Base-by-base conservation (phyloP, 2,329 filamentous ascomycete species). In the Xylariaceae sp. region DNA sequence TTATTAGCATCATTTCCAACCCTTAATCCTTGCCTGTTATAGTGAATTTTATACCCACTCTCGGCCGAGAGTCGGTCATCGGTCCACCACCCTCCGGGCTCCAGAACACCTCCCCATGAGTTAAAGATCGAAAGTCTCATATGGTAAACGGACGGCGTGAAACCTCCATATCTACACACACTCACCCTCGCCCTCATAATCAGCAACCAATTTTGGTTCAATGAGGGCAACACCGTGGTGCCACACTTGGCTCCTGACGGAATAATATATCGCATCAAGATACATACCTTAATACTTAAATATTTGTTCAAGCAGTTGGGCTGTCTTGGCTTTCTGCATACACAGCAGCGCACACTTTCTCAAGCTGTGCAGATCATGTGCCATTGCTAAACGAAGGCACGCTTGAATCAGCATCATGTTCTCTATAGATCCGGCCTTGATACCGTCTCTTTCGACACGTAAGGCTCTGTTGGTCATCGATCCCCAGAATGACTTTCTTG, bases 401-500 rank as follows among this genome's bases (percentile, higher is more conserved):
- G 36, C 37, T 29, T n/a, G n/a, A n/a, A n/a, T n/a, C n/a, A 49
- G 43, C 52, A 54, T 44, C 49, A 79, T 80, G 69, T 79, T 83
- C 59, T 63, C 75, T 50, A 80, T 83, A 62, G 76, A 82, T 55
- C 67, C 72, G 32, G 64, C 74, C 37, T 69, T 72, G 27, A 69
- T 84, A 17, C 81, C 81, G 10, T 68, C 76, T 39, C 66, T 85
- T 42, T 70, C 67, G 22, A 80, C 80, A 7, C 75, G 81, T 41
- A 80, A 79, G 67, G 92, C 88, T 1, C 74, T 98, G 35, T 72
- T 97, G 17, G 71, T 94, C 16, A 76, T 96, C 53, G 92, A 95
- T 59, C 79, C 95, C 27, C 93, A 97, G 62, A 89, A 94, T 58
- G 92, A 96, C 64, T 95, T 97, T 59, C 70, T 94, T 47, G 75